These are phyloP conservation scores for Aegilops speltoides DNA, from an alignment of 176 grass and related monocot genomes.

Conservation along the genomic window DNA sequence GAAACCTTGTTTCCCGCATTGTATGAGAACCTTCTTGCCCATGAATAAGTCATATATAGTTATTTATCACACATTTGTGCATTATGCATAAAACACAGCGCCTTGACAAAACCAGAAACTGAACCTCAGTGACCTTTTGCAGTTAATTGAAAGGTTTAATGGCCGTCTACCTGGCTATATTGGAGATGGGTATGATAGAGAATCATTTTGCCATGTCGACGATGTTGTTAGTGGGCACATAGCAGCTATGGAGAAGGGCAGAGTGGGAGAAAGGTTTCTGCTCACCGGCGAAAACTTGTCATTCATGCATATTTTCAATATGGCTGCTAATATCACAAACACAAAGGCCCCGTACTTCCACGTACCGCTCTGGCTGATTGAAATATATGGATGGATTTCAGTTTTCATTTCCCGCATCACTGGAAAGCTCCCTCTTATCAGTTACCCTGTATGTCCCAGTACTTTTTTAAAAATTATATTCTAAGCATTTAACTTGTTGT, in stretches of 20 bases:
- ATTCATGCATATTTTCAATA: constrained; percentile 66
- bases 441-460: constrained; percentile 64
- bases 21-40: constrained; percentile 48
- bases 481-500: neutral
- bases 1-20: constrained; percentile 78
- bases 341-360: constrained; percentile 67
- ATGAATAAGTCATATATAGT: neutral
- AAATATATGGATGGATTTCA: constrained; percentile 91
- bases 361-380: constrained; percentile 68
- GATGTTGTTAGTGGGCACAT: constrained; percentile 91
- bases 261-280: constrained; percentile 80
- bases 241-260: constrained; percentile 77
- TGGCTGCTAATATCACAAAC: constrained; percentile 67
- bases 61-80: neutral
- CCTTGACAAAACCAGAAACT: constrained; percentile 26
- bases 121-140: constrained; percentile 17
- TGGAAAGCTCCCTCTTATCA: constrained; percentile 88
- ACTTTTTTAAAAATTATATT: neutral
- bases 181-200: constrained; percentile 70
- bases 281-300: constrained; percentile 83
- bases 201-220: constrained; percentile 77
- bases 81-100: constrained; percentile 1
- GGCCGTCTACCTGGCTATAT: constrained; percentile 87
- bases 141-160: constrained; percentile 96
- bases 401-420: constrained; percentile 81